Evolutionary conservation across 2,329 filamentous ascomycete species (phyloP).

Genomic region (Diplodia scrobiculata): DNA sequence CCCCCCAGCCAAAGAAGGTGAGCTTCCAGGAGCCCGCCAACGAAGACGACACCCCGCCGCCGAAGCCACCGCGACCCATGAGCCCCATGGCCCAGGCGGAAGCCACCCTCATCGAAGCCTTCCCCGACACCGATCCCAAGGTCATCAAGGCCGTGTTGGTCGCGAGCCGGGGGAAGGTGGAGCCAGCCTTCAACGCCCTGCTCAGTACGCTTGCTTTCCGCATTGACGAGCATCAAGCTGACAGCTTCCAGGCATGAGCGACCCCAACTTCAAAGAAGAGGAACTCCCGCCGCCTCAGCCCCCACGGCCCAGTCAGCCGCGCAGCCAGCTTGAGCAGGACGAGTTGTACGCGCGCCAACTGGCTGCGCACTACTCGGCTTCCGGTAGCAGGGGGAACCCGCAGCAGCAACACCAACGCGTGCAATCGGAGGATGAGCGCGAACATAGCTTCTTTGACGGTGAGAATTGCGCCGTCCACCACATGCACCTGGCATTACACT

Average conservation of each 20-base stretch:
- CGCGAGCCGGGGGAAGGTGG: slow-evolving; percentile 83
- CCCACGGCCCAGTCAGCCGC: slow-evolving; percentile 69
- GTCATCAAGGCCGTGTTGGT: slow-evolving; percentile 86
- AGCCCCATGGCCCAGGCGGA: slow-evolving; percentile 83
- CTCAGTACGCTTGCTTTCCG: slow-evolving; percentile 61
- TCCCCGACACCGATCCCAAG: slow-evolving; percentile 75
- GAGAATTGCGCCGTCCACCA: slow-evolving; percentile 29
- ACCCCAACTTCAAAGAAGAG: slow-evolving; percentile 55
- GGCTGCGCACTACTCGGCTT: slow-evolving; percentile 77
- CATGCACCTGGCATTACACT: neutral
- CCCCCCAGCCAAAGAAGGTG: slow-evolving; percentile 47
- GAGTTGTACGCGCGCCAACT: slow-evolving; percentile 90
- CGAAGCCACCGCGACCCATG: slow-evolving; percentile 80
- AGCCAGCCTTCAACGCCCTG: slow-evolving; percentile 93
- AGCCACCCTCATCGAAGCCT: slow-evolving; percentile 87
- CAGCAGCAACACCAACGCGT: slow-evolving; percentile 39
- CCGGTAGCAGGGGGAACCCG: slow-evolving; percentile 36
- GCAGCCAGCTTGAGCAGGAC: slow-evolving; percentile 84
- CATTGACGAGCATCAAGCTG: slow-evolving; percentile 13
- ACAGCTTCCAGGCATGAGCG: slow-evolving; percentile 53
- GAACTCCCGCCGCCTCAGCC: slow-evolving; percentile 71
- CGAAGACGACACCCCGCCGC: slow-evolving; percentile 60
- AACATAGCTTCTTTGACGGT: slow-evolving; percentile 89
- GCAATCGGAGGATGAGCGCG: slow-evolving; percentile 59
- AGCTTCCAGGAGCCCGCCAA: slow-evolving; percentile 51